These are phyloP conservation scores for Calophaca sinica DNA, from an alignment of 306 rosid genomes.

Conservation along the genomic window DNA sequence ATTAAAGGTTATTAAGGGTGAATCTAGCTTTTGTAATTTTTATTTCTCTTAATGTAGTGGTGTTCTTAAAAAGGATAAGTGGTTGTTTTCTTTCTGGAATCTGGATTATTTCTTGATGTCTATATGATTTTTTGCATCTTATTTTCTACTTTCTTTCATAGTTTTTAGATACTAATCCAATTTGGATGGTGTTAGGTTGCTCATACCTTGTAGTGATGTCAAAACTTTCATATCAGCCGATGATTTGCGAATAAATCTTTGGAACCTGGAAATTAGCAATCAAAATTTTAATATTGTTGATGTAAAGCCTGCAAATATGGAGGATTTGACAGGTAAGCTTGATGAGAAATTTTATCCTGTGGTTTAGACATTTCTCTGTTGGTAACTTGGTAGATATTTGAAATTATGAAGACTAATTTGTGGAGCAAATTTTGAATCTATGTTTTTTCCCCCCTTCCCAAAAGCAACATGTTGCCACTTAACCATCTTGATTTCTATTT, in stretches of 20 bases:
- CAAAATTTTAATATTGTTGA: conserved; percentile 99
- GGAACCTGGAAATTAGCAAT: conserved; percentile 98
- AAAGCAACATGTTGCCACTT: too few species aligned
- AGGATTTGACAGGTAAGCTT: conserved; percentile 90
- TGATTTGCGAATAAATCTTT: conserved; percentile 97
- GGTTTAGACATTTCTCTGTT: conserved; percentile 33
- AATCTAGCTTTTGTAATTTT: conserved; percentile 16
- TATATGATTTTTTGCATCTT: conserved; percentile 11
- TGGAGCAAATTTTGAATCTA: too few species aligned
- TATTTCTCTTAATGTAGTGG: not conserved
- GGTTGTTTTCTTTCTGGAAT: conserved; percentile 35
- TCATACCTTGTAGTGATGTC: conserved; percentile 77
- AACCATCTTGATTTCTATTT: too few species aligned
- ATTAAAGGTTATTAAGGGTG: conserved; percentile 22
- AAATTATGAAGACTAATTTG: too few species aligned
- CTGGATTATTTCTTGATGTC: conserved; percentile 34
- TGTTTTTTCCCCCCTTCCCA: too few species aligned
- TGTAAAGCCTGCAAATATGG: conserved; percentile 99
- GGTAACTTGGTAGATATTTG: conserved; percentile 21
- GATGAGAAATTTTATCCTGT: not conserved
- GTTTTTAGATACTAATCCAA: conserved; percentile 43
- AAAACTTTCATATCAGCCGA: conserved; percentile 99
- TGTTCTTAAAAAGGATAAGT: conserved; percentile 14
- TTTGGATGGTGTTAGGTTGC: conserved; percentile 40
- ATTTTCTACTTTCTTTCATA: not conserved